Conservation (phyloP, 1,284 basidiomycete genomes). For the Mycosarcoma mackinlayi region DNA sequence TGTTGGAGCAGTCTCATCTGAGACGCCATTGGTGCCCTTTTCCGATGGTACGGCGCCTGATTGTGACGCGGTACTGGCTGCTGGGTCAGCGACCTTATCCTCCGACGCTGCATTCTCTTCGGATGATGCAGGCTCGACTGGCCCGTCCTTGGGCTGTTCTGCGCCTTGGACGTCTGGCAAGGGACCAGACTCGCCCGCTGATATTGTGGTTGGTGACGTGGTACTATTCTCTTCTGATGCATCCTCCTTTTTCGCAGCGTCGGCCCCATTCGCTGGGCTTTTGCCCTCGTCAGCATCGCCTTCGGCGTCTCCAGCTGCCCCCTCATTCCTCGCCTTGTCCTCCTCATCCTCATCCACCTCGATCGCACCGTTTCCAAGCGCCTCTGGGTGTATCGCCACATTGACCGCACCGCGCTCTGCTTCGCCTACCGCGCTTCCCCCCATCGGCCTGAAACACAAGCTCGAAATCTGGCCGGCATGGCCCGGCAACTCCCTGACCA, state of each 20-base stretch:
- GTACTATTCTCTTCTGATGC: not conserved
- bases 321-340: conserved; percentile 28
- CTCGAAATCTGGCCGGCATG: conserved; percentile 89
- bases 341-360: conserved; percentile 21
- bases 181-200: not conserved
- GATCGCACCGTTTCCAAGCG: not conserved
- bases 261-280: conserved; percentile 2
- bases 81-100: too few species aligned
- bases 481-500: conserved; percentile 80
- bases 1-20: not conserved
- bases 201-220: not conserved
- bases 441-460: conserved; percentile 79
- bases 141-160: not conserved
- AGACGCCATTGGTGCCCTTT: not conserved
- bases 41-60: too few species aligned
- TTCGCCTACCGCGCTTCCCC: conserved; percentile 44
- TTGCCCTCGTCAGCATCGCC: not conserved
- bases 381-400: conserved; percentile 34
- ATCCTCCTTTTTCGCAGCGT: not conserved
- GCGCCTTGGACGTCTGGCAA: not conserved
- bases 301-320: not conserved
- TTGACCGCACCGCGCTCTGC: conserved; percentile 35
- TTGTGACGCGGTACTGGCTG: too few species aligned
- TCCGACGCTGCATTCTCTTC: not conserved
- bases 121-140: not conserved